Base-by-base conservation (phyloP, 78 protist species). In the Speleostelium caveatum region DNA sequence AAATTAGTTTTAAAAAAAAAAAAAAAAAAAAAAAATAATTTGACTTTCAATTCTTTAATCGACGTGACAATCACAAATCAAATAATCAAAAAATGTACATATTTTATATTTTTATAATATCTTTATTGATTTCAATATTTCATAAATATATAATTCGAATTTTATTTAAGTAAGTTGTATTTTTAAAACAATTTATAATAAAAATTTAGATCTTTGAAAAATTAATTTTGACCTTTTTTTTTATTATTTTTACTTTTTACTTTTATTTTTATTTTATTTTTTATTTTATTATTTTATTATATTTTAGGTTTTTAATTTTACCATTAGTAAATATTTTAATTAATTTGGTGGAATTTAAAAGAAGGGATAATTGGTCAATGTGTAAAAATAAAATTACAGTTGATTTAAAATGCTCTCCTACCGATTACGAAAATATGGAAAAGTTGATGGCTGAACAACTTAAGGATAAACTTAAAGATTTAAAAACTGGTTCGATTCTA, bases 401-500 rank as follows among this genome's bases (percentile, higher is more conserved):
- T 17, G 63, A 33, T 45, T 45, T 45, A 33, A 41, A 68, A 68
- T 7, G 38, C 12, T 3, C 8, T 21, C 22, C 22, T 3, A 26
- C 36, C 8, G 5, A 41, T 36, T 0, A 22, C 5, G 6, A 26
- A 42, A 24, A 33, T 22, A 8, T 72, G 26, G 49, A 72, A 72
- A 53, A 53, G 51, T 2, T 8, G 33, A 32, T 72, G 2, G 49
- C 42, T 32, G 1, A 3, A 10, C 55, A 72, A 35, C 32, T 51
- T 16, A 32, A 28, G 8, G 39, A 51, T 22, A 22, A 26, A n/a
- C 33, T 72, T 12, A 56, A 72, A 1, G 1, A 45, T 7, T 28
- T 72, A 10, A 7, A 30, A 39, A 26, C 51, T 28, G 78, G 78
- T 32, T 72, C 78, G 19, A 33, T 72, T 3, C 51, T 72, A 2